Evolutionary conservation across 768 basidiomycete species (phyloP).

Genomic region (Coprinopsis strossmayeri): DNA sequence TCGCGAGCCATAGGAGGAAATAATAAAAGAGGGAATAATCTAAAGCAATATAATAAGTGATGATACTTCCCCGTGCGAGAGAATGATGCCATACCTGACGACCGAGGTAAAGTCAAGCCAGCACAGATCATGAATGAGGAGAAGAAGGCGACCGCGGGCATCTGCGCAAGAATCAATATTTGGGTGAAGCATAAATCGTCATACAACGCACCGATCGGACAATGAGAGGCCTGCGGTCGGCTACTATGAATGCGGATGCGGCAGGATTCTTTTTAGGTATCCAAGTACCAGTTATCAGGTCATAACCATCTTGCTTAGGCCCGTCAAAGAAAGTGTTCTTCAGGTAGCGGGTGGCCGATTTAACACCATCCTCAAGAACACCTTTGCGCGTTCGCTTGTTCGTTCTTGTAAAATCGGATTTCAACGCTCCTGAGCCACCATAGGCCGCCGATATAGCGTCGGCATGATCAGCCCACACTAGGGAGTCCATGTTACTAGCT

Average conservation of each 20-base stretch:
- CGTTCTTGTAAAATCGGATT: constrained; percentile 94
- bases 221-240: constrained; percentile 75
- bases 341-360: constrained; percentile 78
- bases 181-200: background rate
- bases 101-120: constrained; percentile 78
- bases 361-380: constrained; percentile 76
- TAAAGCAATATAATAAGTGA: constrained; percentile 23
- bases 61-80: background rate
- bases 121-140: constrained; percentile 86
- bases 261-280: constrained; percentile 71
- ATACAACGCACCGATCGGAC: constrained; percentile 66
- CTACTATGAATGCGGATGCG: constrained; percentile 62
- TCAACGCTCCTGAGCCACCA: constrained; percentile 91
- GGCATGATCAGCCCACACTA: constrained; percentile 98
- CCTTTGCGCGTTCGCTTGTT: constrained; percentile 84
- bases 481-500: constrained; percentile 1
- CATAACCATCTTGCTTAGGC: constrained; percentile 91
- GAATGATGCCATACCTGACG: constrained; percentile 59
- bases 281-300: constrained; percentile 91
- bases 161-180: constrained; percentile 35
- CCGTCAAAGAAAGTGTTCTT: constrained; percentile 98
- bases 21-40: constrained; percentile 85
- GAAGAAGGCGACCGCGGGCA: constrained; percentile 77
- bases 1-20: constrained; percentile 70
- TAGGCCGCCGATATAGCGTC: constrained; percentile 88